Base-by-base conservation (phyloP, 768 basidiomycete genomes). In the Lepiota brunneoincarnata region DNA sequence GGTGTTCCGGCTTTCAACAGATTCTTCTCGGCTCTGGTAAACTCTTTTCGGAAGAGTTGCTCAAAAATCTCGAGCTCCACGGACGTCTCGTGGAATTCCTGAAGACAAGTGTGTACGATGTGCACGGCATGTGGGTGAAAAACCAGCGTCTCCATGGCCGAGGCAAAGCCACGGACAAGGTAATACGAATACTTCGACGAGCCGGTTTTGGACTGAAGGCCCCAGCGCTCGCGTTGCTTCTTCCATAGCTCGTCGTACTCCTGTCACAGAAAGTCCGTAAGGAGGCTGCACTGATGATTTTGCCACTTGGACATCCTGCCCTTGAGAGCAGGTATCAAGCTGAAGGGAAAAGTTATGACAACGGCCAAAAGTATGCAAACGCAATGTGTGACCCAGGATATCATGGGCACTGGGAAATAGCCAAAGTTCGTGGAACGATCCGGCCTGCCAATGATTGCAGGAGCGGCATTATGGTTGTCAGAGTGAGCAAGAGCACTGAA, bases 361-460 rank as follows among this genome's bases (percentile, higher is more conserved):
- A 51, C 12, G 3, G 31, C 17, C 26, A 51, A 12, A 6, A 51
- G 18, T 12, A 42, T 26, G 40, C 26, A 31, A 12, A 26, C 28
- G 10, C 44, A 43, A 31, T 53, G 52, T 10, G 34, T 17, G 20
- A 39, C 36, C 44, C 52, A 53, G 1, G 52, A 37, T 18, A 53
- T 37, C 5, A 53, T n/a, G 44, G 52, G 15, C 52, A 53, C 34
- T 53, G 52, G n/a, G 43, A 37, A 17, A 53, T 31, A 24, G 17
- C 44, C 23, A 53, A 18, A 4, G 43, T 38, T 15, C 9, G 20
- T 20, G 52, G 52, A 10, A 37, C 24, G 3, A 53, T 17, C 44
- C 52, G 46, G 5, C 43, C 52, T 1, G 28, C 28, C 2, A 46
- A 20, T 14, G 52, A 53, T 36, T 53, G 52, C 2, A 53, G 31